Evolutionary conservation across 83 land plant genomes (phyloP).

Genomic region (Diphasiastrum complanatum): DNA sequence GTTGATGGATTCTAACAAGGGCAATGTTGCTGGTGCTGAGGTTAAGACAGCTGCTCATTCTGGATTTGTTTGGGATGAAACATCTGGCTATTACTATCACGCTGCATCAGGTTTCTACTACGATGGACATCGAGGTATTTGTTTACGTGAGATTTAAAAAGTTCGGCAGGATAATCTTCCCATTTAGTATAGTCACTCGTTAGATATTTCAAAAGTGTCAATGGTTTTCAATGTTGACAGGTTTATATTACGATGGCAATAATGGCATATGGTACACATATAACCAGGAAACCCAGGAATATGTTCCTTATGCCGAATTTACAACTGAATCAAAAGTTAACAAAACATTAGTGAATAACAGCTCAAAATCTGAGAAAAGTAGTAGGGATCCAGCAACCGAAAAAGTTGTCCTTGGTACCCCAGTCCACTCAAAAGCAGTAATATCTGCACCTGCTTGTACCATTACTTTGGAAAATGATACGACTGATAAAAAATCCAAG

Average conservation of each 20-base stretch:
- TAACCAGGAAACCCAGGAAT: constrained; percentile 75
- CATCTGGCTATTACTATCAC: constrained; percentile 97
- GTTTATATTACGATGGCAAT: constrained; percentile 94
- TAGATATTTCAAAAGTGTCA: no score
- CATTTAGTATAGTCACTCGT: no score
- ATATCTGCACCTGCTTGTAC: constrained; percentile 71
- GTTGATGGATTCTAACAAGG: not conserved
- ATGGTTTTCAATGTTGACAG: no score
- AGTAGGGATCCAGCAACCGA: no score
- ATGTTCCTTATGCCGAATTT: constrained; percentile 59
- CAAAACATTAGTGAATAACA: constrained; percentile 31
- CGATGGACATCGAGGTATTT: constrained; percentile 71
- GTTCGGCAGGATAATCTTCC: not conserved
- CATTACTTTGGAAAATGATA: constrained; percentile 31
- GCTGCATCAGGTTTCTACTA: constrained; percentile 96
- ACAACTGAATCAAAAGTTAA: constrained; percentile 32
- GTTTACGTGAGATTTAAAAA: not conserved
- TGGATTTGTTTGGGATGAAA: constrained; percentile 99
- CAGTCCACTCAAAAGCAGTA: constrained; percentile 25
- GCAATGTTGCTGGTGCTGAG: constrained; percentile 15
- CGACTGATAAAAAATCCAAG: constrained; percentile 49
- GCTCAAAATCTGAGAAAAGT: no score
- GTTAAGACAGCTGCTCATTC: constrained; percentile 57
- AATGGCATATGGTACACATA: constrained; percentile 80
- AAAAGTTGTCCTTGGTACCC: constrained; percentile 23